Evolutionary conservation across 2,329 filamentous ascomycete species (phyloP).

Genomic region (Fusarium foetens): DNA sequence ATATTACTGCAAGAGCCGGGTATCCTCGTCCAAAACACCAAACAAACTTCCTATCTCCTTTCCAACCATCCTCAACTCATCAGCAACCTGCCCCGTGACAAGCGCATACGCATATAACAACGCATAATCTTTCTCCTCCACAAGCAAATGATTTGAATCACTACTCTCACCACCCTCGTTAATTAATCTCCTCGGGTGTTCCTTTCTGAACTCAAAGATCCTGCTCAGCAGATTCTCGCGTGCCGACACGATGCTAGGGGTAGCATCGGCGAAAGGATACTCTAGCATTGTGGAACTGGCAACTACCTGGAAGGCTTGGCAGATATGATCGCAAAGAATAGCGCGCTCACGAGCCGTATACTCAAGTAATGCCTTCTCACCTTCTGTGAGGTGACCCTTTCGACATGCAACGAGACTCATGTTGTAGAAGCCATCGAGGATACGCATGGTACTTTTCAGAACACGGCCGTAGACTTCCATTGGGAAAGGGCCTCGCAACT

Average conservation of each 20-base stretch:
- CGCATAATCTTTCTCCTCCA: conserved; percentile 85
- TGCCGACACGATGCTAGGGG: conserved; percentile 84
- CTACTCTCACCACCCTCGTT: conserved; percentile 28
- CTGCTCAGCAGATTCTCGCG: conserved; percentile 85
- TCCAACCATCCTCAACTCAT: conserved; percentile 69
- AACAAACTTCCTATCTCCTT: conserved; percentile 54
- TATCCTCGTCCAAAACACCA: conserved; percentile 37
- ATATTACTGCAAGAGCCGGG: conserved; percentile 28
- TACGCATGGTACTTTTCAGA: conserved; percentile 79
- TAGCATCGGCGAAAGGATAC: conserved; percentile 87
- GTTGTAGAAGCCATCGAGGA: conserved; percentile 92
- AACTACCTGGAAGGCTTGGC: conserved; percentile 85
- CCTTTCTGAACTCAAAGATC: conserved; percentile 86
- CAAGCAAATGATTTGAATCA: conserved; percentile 40
- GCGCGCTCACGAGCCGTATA: conserved; percentile 83
- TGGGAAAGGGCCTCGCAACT: conserved; percentile 87
- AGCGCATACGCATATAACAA: conserved; percentile 89
- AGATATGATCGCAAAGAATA: conserved; percentile 86
- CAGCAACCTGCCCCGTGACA: conserved; percentile 73
- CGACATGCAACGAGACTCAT: conserved; percentile 94
- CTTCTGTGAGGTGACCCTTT: conserved; percentile 77
- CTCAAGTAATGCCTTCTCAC: conserved; percentile 81
- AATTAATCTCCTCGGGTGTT: conserved; percentile 56
- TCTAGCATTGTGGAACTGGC: conserved; percentile 94
- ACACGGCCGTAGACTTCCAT: conserved; percentile 77